Percentiles rank a stretch among this genome's conserved stretches.
Conservation (phyloP, 1,284 basidiomycete species). For the Xerocomus minutiporus region DNA sequence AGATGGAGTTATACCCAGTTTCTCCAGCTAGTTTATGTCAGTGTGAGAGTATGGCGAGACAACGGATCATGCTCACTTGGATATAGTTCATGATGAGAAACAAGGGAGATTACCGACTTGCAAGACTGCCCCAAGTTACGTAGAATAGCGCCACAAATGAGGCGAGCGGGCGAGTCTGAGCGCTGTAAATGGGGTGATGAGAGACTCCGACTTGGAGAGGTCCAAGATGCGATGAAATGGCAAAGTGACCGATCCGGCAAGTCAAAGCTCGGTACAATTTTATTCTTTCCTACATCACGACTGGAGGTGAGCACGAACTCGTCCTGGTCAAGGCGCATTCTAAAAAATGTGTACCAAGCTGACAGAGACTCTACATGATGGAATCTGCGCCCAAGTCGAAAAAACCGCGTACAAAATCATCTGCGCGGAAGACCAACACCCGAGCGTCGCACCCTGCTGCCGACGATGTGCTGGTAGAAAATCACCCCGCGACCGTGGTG, state of each 20-base stretch:
- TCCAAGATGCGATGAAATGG: background rate
- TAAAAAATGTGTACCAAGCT: background rate
- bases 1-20: constrained; percentile 24
- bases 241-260: constrained; percentile 20
- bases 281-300: background rate
- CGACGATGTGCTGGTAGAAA: constrained; percentile 29
- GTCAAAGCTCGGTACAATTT: background rate
- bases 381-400: constrained; percentile 44
- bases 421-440: constrained; percentile 43
- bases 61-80: constrained; percentile 19
- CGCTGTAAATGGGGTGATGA: background rate
- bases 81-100: constrained; percentile 31
- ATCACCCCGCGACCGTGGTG: constrained; percentile 16
- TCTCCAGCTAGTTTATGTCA: constrained; percentile 30
- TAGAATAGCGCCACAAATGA: constrained; percentile 2
- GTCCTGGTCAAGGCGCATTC: background rate
- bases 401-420: constrained; percentile 50
- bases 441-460: background rate
- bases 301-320: constrained; percentile 4
- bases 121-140: constrained; percentile 5
- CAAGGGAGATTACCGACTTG: background rate
- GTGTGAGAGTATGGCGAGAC: background rate
- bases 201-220: background rate
- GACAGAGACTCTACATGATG: constrained; percentile 26
- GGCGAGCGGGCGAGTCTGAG: constrained; percentile 1